Evolutionary conservation across 345 rosid species (phyloP).

Genomic region (Euphorbia peplus): DNA sequence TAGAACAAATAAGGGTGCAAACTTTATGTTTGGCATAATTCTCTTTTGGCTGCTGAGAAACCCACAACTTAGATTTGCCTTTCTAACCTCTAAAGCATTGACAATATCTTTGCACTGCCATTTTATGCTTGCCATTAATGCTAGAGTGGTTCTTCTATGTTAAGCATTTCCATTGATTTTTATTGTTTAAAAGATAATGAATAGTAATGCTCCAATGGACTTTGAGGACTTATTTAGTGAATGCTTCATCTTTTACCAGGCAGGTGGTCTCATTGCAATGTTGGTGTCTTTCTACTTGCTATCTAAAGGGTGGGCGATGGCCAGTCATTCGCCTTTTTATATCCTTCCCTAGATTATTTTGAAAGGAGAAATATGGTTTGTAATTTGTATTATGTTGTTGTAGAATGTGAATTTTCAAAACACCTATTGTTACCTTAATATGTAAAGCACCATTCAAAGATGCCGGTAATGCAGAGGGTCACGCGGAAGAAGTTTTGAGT

Average conservation of each 20-base stretch:
- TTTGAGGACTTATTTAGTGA: background rate
- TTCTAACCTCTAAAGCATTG: background rate
- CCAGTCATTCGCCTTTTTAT: constrained; percentile 79
- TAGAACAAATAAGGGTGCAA: background rate
- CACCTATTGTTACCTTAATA: constrained; percentile 52
- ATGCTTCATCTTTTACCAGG: constrained; percentile 42
- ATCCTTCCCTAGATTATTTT: constrained; percentile 43
- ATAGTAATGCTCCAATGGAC: background rate
- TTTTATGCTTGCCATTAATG: background rate
- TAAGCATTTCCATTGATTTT: background rate
- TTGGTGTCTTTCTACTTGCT: constrained; percentile 76
- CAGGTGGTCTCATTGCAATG: constrained; percentile 91
- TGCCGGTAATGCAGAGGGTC: constrained; percentile 37
- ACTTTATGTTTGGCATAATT: background rate
- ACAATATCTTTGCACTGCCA: background rate
- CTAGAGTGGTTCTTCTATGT: background rate
- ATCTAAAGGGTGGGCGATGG: constrained; percentile 96
- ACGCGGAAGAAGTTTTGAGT: constrained; percentile 56
- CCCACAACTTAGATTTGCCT: background rate
- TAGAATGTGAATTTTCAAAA: constrained; percentile 12
- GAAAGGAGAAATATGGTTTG: background rate
- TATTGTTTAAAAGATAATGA: background rate
- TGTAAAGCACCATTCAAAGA: constrained; percentile 56
- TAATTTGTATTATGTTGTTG: constrained; percentile 2
- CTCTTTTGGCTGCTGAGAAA: background rate